Conservation (phyloP, 352 stramenopile species). For the Globisporangium radiosum region DNA sequence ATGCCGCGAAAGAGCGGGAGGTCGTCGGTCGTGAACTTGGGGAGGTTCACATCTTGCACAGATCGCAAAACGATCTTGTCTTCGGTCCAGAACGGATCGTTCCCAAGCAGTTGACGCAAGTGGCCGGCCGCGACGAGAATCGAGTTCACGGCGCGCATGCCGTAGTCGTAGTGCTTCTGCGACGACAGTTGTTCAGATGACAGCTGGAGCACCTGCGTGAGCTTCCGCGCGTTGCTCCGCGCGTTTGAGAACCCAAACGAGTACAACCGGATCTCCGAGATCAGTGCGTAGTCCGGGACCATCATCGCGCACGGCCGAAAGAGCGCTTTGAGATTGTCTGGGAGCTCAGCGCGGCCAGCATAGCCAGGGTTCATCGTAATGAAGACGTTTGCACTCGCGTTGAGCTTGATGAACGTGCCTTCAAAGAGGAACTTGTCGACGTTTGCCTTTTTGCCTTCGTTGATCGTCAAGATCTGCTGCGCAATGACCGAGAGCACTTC, state of each 20-base stretch:
- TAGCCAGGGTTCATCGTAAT: slow-evolving; percentile 97
- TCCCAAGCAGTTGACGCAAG: slow-evolving; percentile 82
- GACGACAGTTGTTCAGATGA: slow-evolving; percentile 91
- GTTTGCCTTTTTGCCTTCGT: slow-evolving; percentile 86
- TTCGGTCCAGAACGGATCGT: slow-evolving; percentile 86
- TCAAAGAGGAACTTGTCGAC: slow-evolving; percentile 92
- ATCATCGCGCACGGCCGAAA: slow-evolving; percentile 95
- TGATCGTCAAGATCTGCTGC: slow-evolving; percentile 93
- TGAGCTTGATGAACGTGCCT: slow-evolving; percentile 91
- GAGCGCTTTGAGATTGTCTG: slow-evolving; percentile 92
- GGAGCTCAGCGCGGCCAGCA: slow-evolving; percentile 91
- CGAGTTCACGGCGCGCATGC: slow-evolving; percentile 94
- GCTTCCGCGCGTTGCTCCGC: slow-evolving; percentile 86
- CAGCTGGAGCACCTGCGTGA: slow-evolving; percentile 91
- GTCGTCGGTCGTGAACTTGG: slow-evolving; percentile 93
- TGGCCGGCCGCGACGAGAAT: slow-evolving; percentile 92
- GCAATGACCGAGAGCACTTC: slow-evolving; percentile 93
- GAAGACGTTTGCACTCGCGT: slow-evolving; percentile 90
- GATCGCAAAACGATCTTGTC: slow-evolving; percentile 90
- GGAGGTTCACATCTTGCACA: slow-evolving; percentile 92
- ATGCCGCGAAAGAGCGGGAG: slow-evolving; percentile 91
- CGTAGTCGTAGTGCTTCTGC: slow-evolving; percentile 95
- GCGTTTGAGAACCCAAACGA: slow-evolving; percentile 91
- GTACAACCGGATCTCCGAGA: slow-evolving; percentile 92
- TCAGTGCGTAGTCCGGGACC: slow-evolving; percentile 93